Evolutionary conservation across 2,329 filamentous ascomycete species (phyloP).

Genomic region (Berkeleyomyces basicola): DNA sequence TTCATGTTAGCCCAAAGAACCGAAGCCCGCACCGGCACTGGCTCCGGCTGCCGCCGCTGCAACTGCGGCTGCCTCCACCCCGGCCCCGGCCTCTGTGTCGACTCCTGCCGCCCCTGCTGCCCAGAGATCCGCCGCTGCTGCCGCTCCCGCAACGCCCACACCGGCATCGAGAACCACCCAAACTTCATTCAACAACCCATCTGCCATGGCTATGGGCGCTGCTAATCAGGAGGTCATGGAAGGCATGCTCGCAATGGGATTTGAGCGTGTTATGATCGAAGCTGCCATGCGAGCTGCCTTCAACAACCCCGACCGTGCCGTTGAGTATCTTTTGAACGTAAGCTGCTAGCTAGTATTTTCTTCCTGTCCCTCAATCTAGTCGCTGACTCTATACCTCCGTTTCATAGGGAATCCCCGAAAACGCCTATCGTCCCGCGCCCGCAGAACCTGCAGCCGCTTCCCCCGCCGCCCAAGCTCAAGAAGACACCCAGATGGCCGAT

Average conservation of each 20-base stretch:
- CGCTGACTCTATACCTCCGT: not conserved
- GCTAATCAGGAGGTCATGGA: constrained; percentile 68
- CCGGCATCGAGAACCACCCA: constrained; percentile 30
- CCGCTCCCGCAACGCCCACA: constrained; percentile 36
- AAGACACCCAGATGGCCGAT: constrained; percentile 24
- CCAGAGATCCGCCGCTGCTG: constrained; percentile 33
- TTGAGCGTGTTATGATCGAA: constrained; percentile 74
- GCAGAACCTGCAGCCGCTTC: constrained; percentile 24
- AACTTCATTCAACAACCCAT: constrained; percentile 48
- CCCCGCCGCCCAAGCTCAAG: constrained; percentile 18
- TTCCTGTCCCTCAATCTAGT: not conserved
- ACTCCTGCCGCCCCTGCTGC: constrained; percentile 34
- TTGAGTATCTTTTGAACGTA: constrained; percentile 85
- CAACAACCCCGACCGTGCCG: constrained; percentile 91
- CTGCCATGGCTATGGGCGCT: constrained; percentile 70
- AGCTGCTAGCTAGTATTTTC: constrained; percentile 21
- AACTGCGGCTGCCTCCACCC: constrained; percentile 46
- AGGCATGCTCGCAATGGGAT: constrained; percentile 97
- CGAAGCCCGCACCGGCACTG: constrained; percentile 47
- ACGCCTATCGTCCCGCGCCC: constrained; percentile 41
- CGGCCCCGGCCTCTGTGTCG: constrained; percentile 34
- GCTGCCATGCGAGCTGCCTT: constrained; percentile 90
- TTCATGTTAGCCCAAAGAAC: constrained; percentile 35
- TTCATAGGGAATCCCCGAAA: constrained; percentile 73
- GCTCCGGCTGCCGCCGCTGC: constrained; percentile 31